These are phyloP conservation scores for Rhynchosporium secalis DNA, from an alignment of 2,329 filamentous ascomycete genomes.

Conservation along the genomic window DNA sequence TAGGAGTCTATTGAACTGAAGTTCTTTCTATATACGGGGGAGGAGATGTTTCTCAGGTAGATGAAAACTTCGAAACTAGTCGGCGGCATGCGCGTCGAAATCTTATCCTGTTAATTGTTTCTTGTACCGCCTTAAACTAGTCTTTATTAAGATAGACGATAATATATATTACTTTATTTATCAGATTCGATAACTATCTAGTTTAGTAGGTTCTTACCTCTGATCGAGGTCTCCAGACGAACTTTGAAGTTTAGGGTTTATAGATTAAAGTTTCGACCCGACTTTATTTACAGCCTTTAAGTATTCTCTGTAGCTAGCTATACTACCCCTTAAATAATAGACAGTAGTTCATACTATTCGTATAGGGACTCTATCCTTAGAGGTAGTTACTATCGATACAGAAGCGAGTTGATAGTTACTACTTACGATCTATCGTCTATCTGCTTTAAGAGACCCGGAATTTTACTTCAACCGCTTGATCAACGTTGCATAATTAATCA, in stretches of 20 bases:
- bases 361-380: not conserved
- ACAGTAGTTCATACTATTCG: not conserved
- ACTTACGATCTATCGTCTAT: not conserved
- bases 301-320: constrained; percentile 6
- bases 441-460: constrained; percentile 3
- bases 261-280: not conserved
- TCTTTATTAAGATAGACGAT: constrained; percentile 6
- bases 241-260: constrained; percentile 1
- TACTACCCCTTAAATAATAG: not conserved
- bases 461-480: constrained; percentile 4
- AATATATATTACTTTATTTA: constrained; percentile 10
- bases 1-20: constrained; percentile 4
- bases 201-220: too few relatives aligned
- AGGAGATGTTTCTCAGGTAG: constrained; percentile 12
- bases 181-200: constrained; percentile 2
- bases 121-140: not conserved
- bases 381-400: not conserved
- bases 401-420: not conserved
- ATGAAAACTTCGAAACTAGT: constrained; percentile 13
- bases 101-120: constrained; percentile 10
- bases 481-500: constrained; percentile 2
- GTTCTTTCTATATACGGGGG: constrained; percentile 13
- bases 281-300: constrained; percentile 11
- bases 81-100: constrained; percentile 9
- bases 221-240: not conserved